Percentiles rank a stretch among this genome's conserved stretches.
These are phyloP conservation scores for Verticillium alfalfae DNA, from an alignment of 2,329 filamentous ascomycete genomes.

Conservation along the genomic window DNA sequence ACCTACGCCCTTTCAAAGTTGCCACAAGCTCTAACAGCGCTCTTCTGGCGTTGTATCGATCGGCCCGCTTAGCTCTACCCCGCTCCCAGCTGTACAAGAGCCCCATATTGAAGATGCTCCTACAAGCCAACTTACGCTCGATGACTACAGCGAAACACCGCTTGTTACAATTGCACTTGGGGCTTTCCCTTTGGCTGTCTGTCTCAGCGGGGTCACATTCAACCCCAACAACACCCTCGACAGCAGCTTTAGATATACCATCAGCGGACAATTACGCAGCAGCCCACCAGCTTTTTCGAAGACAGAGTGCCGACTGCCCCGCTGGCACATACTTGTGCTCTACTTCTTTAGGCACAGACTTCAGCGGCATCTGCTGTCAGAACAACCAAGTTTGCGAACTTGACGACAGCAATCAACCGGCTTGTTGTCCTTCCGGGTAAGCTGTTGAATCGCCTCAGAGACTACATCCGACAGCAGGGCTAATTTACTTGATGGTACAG, in stretches of 20 bases:
- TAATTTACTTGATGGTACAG: constrained; percentile 21
- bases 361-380: constrained; percentile 45
- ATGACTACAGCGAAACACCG: not conserved
- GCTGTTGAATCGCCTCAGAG: constrained; percentile 7
- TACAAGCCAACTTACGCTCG: not conserved
- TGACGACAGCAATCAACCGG: constrained; percentile 41
- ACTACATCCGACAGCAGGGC: not conserved
- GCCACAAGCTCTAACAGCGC: too few relatives aligned
- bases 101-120: not conserved
- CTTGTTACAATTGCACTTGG: not conserved
- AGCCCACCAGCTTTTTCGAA: constrained; percentile 2
- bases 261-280: not conserved
- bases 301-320: constrained; percentile 31
- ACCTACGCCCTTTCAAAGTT: too few relatives aligned
- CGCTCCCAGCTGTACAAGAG: not conserved
- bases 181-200: not conserved
- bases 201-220: not conserved
- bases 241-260: not conserved
- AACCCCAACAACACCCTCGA: not conserved
- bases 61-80: not conserved
- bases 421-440: constrained; percentile 49
- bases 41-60: too few relatives aligned
- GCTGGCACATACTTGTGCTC: constrained; percentile 46
- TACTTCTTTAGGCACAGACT: constrained; percentile 35
- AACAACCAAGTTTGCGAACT: constrained; percentile 44